Evolutionary conservation across 805 yeast genomes (phyloP), one percentile per base, ranked within the genome.

Genomic region (Candida incommunis): DNA sequence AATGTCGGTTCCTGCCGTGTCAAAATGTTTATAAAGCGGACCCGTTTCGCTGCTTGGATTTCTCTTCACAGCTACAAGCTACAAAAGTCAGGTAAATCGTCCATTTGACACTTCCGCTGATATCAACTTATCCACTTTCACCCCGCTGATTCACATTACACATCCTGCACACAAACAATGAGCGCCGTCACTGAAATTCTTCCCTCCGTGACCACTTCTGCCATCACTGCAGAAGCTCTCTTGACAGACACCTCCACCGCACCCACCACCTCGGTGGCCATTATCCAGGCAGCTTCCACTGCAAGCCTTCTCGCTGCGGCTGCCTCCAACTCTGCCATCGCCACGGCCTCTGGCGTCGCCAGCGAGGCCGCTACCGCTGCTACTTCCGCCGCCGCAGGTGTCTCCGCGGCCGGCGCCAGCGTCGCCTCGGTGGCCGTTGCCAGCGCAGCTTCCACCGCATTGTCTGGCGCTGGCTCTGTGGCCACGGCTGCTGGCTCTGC

Each of bases 401-500:
- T 18, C 20, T 31, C 37, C 20, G 13, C 37, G 11, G 37, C 13
- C n/a, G 37, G 18, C 4, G 20, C 37, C 18, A 31, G 7, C 11
- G 13, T 18, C n/a, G 20, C n/a, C 5, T 31, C 20, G 37, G 37
- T 31, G 9, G 37, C 13, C 37, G 20, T 16, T 13, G 37, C 18
- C n/a, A 9, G 18, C 7, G 37, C 37, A 11, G 20, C 37, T 31
- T 11, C 37, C 37, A 31, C 37, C 27, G 13, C 13, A 13, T 11
- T 18, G 18, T 31, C 37, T 9, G 37, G 18, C 20, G 37, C 20
- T 31, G 40, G 2, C 31, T 41, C 44, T 41, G 41, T 21, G 22
- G 41, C 40, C 22, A n/a, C n/a, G 3, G 3, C 34, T 35, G 41
- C 26, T 2, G 18, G n/a, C 5, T 3, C 50, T 40, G 31, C 50